phyloP scores from a whole-genome alignment of 225 moss, liverwort and hornwort species.

The Physcomitrium patens region DNA sequence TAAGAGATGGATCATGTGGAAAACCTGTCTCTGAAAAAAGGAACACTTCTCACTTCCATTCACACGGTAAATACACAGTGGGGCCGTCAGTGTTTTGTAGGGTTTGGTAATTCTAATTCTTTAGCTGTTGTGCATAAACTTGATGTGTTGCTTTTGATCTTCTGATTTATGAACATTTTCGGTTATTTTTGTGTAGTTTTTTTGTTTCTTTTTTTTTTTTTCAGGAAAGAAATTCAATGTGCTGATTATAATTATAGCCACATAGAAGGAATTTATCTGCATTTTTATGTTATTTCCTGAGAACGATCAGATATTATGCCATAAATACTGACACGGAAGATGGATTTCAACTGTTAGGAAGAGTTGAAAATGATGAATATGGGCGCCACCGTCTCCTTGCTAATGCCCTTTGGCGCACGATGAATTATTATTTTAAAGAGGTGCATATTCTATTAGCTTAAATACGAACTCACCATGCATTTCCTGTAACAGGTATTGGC shows the following conservation, averaged over 20 bases:
- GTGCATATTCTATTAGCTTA: constrained; percentile 31
- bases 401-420: constrained; percentile 56
- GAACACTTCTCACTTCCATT: constrained; percentile 30
- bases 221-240: too few relatives aligned
- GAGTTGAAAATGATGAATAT: constrained; percentile 65
- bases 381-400: constrained; percentile 53
- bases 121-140: too few relatives aligned
- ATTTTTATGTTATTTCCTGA: not conserved
- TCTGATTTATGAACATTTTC: too few relatives aligned
- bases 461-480: not conserved
- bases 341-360: constrained; percentile 28
- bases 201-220: too few relatives aligned
- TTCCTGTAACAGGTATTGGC: not conserved
- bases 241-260: too few relatives aligned
- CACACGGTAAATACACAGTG: constrained; percentile 30
- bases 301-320: not conserved
- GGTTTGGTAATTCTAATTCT: not conserved
- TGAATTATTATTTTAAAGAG: constrained; percentile 76
- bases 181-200: too few relatives aligned
- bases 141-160: too few relatives aligned
- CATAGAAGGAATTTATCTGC: not conserved
- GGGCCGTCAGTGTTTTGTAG: not conserved
- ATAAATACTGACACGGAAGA: constrained; percentile 21
- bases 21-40: constrained; percentile 14
- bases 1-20: constrained; percentile 14